Evolutionary conservation across 768 basidiomycete species (phyloP).

Genomic region (Macrocybe gigantea): DNA sequence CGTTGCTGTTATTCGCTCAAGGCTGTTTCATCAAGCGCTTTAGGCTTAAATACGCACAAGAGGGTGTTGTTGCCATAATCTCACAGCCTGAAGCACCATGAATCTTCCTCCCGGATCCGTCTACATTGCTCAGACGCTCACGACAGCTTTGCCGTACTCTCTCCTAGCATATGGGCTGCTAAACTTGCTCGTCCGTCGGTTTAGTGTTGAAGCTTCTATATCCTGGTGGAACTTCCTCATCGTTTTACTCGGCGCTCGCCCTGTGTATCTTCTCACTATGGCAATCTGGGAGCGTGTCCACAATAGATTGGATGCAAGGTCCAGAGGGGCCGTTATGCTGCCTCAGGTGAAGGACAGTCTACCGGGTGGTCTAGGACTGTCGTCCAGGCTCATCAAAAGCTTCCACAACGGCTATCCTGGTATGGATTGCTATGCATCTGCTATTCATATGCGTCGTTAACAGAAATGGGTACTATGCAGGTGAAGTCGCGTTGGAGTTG

Average conservation of each 20-base stretch:
- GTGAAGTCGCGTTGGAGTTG: not conserved
- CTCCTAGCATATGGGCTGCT: not conserved
- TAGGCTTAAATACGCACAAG: no score
- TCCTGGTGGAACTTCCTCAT: not conserved
- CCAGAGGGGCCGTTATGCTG: conserved; percentile 4
- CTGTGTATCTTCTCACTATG: not conserved
- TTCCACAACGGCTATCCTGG: conserved; percentile 21
- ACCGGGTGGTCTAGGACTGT: conserved; percentile 1
- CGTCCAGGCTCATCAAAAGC: conserved; percentile 3
- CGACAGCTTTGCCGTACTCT: not conserved
- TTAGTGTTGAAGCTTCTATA: not conserved
- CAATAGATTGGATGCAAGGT: conserved; percentile 2
- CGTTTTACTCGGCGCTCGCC: not conserved
- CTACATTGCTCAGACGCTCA: conserved; percentile 1
- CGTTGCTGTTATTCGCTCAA: no score
- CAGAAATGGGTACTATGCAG: not conserved
- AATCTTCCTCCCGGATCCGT: not conserved
- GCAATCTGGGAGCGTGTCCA: not conserved
- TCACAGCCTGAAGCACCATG: not conserved
- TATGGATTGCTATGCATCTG: conserved; percentile 6
- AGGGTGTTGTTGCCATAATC: no score
- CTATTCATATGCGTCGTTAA: not conserved
- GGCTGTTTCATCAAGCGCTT: no score
- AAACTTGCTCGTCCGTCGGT: not conserved
- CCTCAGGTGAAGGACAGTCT: conserved; percentile 1